Evolutionary conservation across 2,329 filamentous ascomycete genomes (phyloP).

Genomic region (Chlorencoelia australis): DNA sequence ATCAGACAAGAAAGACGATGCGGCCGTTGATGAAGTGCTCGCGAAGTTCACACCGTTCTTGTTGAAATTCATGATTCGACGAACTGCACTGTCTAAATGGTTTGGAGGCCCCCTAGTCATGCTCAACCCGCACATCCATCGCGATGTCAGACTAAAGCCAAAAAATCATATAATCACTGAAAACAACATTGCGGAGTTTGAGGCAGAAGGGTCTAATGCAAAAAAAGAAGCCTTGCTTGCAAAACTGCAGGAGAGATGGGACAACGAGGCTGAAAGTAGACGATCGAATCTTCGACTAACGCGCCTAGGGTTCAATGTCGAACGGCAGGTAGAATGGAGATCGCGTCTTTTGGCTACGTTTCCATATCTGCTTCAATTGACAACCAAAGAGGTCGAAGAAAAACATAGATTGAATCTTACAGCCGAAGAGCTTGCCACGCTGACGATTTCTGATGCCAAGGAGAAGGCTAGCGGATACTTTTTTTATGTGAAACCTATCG

Average conservation of each 20-base stretch:
- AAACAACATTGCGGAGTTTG: conserved; percentile 1
- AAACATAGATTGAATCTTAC: conserved; percentile 6
- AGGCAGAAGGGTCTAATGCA: not conserved
- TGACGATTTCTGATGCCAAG: not conserved
- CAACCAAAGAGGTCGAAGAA: conserved; percentile 2
- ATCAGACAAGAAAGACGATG: conserved; percentile 3
- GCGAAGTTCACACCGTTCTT: conserved; percentile 10
- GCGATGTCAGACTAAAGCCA: conserved; percentile 10
- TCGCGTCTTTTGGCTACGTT: conserved; percentile 12
- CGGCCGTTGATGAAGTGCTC: not conserved
- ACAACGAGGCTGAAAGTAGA: not conserved
- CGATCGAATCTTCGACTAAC: not conserved
- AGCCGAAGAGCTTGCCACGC: conserved; percentile 3
- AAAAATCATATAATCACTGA: conserved; percentile 1
- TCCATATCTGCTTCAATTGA: conserved; percentile 14
- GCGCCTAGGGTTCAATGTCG: conserved; percentile 5
- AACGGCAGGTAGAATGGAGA: conserved; percentile 2
- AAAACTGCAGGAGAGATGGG: conserved; percentile 3
- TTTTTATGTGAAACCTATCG: conserved; percentile 9
- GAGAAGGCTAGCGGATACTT: conserved; percentile 1
- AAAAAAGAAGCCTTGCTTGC: not conserved
- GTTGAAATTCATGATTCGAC: conserved; percentile 12
- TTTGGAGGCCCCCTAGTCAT: conserved; percentile 13
- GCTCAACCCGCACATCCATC: conserved; percentile 13
- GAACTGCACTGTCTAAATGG: conserved; percentile 13